phyloP scores from a whole-genome alignment of 2,329 filamentous ascomycete species.

The Stenocarpella maydis region DNA sequence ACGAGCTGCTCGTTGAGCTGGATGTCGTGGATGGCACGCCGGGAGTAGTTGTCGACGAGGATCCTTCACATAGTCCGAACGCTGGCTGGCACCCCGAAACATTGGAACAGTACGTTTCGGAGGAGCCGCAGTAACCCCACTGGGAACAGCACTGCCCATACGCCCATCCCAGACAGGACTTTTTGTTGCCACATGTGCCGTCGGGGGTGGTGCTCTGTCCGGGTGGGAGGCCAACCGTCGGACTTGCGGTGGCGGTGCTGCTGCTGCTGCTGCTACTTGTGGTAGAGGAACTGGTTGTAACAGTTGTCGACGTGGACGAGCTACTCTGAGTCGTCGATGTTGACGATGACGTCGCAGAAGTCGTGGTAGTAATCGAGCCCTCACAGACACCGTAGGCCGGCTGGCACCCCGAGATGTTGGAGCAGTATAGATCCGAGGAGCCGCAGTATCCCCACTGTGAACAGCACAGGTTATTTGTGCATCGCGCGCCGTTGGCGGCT shows the following conservation, averaged over 20 bases:
- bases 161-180: constrained; percentile 23
- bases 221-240: constrained; percentile 11
- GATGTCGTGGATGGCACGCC: constrained; percentile 1
- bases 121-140: constrained; percentile 20
- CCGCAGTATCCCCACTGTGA: constrained; percentile 18
- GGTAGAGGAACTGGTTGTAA: neutral
- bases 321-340: neutral
- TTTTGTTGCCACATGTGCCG: constrained; percentile 25
- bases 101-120: constrained; percentile 11
- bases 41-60: neutral
- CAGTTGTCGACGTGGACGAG: neutral
- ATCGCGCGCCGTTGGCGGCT: constrained; percentile 24
- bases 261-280: neutral
- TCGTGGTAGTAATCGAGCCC: neutral
- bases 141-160: constrained; percentile 32
- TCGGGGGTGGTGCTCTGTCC: constrained; percentile 24
- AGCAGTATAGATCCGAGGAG: constrained; percentile 4
- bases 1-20: neutral
- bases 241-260: constrained; percentile 2
- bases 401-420: neutral
- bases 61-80: constrained; percentile 4
- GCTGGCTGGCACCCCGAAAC: constrained; percentile 9
- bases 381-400: neutral
- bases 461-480: constrained; percentile 24
- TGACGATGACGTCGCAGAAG: neutral